Evolutionary conservation across 2,329 filamentous ascomycete species (phyloP).

Genomic region (Colletotrichum tropicale): DNA sequence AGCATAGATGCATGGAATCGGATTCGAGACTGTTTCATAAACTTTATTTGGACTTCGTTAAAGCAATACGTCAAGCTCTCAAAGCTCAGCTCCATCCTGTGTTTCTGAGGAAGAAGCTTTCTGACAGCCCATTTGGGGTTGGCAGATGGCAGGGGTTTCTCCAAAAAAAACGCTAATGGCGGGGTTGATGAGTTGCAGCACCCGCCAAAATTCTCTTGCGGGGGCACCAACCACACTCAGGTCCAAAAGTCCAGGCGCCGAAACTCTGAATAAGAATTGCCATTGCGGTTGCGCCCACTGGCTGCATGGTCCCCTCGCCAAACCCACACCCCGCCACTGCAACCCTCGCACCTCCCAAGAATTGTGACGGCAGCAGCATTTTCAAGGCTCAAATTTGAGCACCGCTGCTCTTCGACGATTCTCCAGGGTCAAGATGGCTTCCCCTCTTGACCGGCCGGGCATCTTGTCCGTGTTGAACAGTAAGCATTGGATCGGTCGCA

Average conservation of each 20-base stretch:
- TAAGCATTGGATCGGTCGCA: background rate
- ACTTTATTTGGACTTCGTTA: background rate
- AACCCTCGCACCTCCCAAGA: background rate
- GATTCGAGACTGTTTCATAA: background rate
- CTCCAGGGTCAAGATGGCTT: background rate
- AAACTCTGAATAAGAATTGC: constrained; percentile 13
- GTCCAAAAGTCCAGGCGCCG: background rate
- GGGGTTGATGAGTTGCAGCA: constrained; percentile 15
- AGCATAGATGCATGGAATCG: background rate
- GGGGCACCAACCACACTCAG: constrained; percentile 5
- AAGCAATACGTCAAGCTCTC: background rate
- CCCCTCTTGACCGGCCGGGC: background rate
- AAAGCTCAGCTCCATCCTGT: background rate
- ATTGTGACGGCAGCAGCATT: background rate
- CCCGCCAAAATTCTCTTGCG: constrained; percentile 14
- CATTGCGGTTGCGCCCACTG: constrained; percentile 13
- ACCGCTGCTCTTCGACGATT: background rate
- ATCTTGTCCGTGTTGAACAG: constrained; percentile 8
- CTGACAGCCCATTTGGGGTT: background rate
- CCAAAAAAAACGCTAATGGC: constrained; percentile 14
- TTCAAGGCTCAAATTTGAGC: constrained; percentile 3
- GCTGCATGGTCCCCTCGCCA: background rate
- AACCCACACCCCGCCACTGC: constrained; percentile 8
- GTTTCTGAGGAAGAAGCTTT: background rate
- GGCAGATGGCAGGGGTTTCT: background rate